These are phyloP conservation scores for Fusarium setosum DNA, from an alignment of 2,329 filamentous ascomycete species.

Conservation along the genomic window DNA sequence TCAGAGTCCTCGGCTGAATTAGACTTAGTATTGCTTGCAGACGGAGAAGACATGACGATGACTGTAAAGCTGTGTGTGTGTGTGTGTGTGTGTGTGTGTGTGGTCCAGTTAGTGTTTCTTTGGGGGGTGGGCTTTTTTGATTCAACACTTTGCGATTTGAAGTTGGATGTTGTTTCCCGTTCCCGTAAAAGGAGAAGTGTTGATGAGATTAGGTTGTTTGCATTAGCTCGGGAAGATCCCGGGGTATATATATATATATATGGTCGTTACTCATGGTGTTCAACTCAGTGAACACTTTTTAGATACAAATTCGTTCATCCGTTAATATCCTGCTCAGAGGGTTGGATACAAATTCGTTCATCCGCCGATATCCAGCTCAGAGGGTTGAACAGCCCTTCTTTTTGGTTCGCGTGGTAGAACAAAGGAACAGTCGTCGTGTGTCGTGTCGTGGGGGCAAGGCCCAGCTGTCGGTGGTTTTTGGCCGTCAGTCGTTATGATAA, in stretches of 20 bases:
- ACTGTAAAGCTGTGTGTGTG: too few species aligned
- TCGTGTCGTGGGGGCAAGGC: too few species aligned
- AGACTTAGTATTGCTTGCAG: too few species aligned
- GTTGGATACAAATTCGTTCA: constrained; percentile 22
- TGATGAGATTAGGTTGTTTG: constrained; percentile 1
- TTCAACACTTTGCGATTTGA: neutral
- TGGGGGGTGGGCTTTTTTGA: too few species aligned
- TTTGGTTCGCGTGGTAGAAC: constrained; percentile 17
- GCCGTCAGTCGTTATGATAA: constrained; percentile 13
- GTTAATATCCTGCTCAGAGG: too few species aligned
- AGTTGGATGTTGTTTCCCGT: neutral
- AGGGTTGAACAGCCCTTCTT: constrained; percentile 14
- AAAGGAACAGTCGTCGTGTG: constrained; percentile 35
- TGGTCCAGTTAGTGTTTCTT: neutral
- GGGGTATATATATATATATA: constrained; percentile 41
- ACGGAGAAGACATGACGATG: neutral
- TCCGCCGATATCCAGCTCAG: constrained; percentile 17
- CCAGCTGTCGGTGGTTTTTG: neutral
- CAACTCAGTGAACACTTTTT: constrained; percentile 23
- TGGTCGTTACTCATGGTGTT: constrained; percentile 35
- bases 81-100: too few species aligned
- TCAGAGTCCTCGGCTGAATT: too few species aligned
- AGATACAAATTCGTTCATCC: too few species aligned
- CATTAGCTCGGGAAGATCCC: constrained; percentile 28
- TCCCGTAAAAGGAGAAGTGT: neutral